A percentile compares a stretch with the other conserved stretches of the same genome.
Evolutionary conservation across 768 basidiomycete genomes (phyloP).

Genomic region (Mycena pura): DNA sequence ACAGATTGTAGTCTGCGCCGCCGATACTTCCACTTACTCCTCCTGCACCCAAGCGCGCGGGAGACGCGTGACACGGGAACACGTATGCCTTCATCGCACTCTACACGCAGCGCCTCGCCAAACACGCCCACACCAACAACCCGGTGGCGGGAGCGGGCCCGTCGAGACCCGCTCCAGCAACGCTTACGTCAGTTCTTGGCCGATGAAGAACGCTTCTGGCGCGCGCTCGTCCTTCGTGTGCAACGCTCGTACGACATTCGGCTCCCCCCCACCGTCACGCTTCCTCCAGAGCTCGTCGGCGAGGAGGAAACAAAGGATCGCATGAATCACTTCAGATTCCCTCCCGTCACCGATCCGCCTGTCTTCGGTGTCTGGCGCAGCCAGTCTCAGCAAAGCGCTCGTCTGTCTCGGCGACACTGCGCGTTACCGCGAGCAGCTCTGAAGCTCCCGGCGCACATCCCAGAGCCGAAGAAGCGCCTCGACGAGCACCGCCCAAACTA

Average conservation of each 20-base stretch:
- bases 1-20: constrained; percentile 79
- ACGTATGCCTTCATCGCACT: constrained; percentile 79
- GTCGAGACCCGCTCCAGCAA: constrained; percentile 87
- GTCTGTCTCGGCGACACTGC: constrained; percentile 95
- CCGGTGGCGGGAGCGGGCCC: constrained; percentile 44
- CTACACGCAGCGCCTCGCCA: constrained; percentile 79
- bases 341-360: too few species aligned
- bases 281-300: constrained; percentile 40
- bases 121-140: constrained; percentile 47
- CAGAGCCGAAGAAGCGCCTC: constrained; percentile 48
- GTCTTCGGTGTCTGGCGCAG: too few species aligned
- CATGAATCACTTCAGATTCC: constrained; percentile 23
- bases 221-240: constrained; percentile 75
- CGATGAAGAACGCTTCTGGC: constrained; percentile 93
- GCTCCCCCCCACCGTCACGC: constrained; percentile 57
- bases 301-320: constrained; percentile 43
- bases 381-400: constrained; percentile 81
- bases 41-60: constrained; percentile 69
- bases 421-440: constrained; percentile 90
- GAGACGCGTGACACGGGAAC: constrained; percentile 84
- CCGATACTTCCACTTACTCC: constrained; percentile 71
- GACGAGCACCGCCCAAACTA: constrained; percentile 85
- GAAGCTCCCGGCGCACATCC: too few species aligned
- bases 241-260: constrained; percentile 75
- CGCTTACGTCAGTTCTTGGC: constrained; percentile 90